Conservation (phyloP, 192 early-diverging fungal genomes). For the Rhizophagus sp. region DNA sequence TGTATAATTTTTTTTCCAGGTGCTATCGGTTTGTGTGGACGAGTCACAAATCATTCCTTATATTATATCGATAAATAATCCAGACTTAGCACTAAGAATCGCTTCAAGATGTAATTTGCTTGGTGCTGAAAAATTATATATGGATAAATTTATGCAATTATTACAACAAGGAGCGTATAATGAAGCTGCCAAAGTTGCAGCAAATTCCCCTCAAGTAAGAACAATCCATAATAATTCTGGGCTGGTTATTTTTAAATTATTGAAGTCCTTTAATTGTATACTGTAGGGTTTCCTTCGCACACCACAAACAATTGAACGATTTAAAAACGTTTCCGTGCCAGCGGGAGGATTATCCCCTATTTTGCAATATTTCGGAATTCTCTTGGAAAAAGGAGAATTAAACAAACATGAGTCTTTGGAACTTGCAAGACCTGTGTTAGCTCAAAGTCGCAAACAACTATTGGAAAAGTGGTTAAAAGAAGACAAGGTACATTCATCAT, state of each 20-base stretch:
- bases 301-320: constrained; percentile 89
- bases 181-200: constrained; percentile 95
- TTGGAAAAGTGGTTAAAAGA: constrained; percentile 99
- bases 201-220: constrained; percentile 82
- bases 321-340: constrained; percentile 78
- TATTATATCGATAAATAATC: constrained; percentile 80
- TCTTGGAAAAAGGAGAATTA: constrained; percentile 91
- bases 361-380: constrained; percentile 95
- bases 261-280: neutral
- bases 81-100: constrained; percentile 86
- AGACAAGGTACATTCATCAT: constrained; percentile 64
- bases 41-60: constrained; percentile 91
- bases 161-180: constrained; percentile 74
- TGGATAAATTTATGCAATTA: constrained; percentile 88
- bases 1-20: constrained; percentile 44
- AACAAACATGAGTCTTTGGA: constrained; percentile 96
- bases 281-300: constrained; percentile 89
- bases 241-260: neutral
- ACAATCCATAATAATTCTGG: neutral
- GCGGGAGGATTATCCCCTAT: constrained; percentile 88
- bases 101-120: constrained; percentile 88
- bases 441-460: constrained; percentile 87
- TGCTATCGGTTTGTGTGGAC: constrained; percentile 92
- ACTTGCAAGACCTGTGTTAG: constrained; percentile 87
- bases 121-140: constrained; percentile 90